These are phyloP conservation scores for Erysimum cheiri DNA, from an alignment of 441 rosid genomes.

Conservation along the genomic window DNA sequence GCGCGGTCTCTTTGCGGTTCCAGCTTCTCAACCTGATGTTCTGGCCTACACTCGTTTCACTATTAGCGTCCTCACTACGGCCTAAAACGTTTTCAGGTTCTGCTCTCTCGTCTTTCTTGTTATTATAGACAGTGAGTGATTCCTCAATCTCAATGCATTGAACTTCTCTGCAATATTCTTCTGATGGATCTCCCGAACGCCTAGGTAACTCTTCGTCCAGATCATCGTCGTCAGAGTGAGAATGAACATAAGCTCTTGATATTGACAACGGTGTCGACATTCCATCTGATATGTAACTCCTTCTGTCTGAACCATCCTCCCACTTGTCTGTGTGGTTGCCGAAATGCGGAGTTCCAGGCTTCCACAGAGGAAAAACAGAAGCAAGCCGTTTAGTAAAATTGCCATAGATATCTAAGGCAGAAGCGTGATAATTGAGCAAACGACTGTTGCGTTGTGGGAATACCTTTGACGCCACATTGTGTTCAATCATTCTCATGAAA, in stretches of 20 bases:
- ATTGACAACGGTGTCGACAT: constrained; percentile 52
- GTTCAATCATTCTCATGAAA: constrained; percentile 62
- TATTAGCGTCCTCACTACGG: constrained; percentile 35
- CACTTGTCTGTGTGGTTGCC: constrained; percentile 50
- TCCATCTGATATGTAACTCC: constrained; percentile 56
- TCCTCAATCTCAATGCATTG: constrained; percentile 76
- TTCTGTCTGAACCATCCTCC: constrained; percentile 65
- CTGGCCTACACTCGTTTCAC: constrained; percentile 45
- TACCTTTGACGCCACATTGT: constrained; percentile 57
- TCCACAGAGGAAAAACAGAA: constrained; percentile 15
- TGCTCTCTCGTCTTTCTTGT: constrained; percentile 38
- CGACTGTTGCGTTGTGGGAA: constrained; percentile 3
- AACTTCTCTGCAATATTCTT: constrained; percentile 88
- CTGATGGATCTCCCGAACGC: constrained; percentile 52
- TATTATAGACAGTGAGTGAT: constrained; percentile 44
- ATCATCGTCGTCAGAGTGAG: constrained; percentile 47
- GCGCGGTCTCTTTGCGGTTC: constrained; percentile 60
- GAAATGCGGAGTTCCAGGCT: constrained; percentile 56
- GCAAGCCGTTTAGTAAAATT: constrained; percentile 4
- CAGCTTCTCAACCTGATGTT: constrained; percentile 55
- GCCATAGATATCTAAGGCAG: background rate
- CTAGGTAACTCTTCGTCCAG: constrained; percentile 46
- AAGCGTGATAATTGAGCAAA: background rate
- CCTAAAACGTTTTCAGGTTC: constrained; percentile 13
- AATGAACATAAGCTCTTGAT: constrained; percentile 52